A percentile compares a stretch with the other conserved stretches of the same genome.
Evolutionary conservation across 2,329 filamentous ascomycete species (phyloP).

Genomic region (Orbilia quercus): DNA sequence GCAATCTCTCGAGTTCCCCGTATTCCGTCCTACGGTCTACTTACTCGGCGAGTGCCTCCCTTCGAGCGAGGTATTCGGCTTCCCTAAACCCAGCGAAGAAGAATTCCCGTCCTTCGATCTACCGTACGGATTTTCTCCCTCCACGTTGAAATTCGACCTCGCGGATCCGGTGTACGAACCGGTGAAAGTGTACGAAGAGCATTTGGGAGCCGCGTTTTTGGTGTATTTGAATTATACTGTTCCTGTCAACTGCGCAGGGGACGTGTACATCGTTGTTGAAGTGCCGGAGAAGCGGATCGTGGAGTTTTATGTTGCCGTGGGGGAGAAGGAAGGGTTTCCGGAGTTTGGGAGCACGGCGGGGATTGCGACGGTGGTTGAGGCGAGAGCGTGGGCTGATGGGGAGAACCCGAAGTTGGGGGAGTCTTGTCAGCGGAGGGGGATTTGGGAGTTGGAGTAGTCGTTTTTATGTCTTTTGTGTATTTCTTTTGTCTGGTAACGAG

Average conservation of each 20-base stretch:
- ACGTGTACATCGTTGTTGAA: slow-evolving; percentile 50
- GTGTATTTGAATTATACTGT: slow-evolving; percentile 42
- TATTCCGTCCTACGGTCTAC: slow-evolving; percentile 34
- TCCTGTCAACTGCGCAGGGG: slow-evolving; percentile 18
- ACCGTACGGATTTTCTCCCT: background rate
- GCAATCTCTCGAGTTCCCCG: slow-evolving; percentile 32
- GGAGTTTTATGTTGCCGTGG: slow-evolving; percentile 50
- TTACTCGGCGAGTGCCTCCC: slow-evolving; percentile 32
- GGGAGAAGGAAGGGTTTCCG: slow-evolving; percentile 26
- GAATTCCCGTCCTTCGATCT: slow-evolving; percentile 31
- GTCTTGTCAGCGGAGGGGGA: slow-evolving; percentile 27
- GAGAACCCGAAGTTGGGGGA: slow-evolving; percentile 14
- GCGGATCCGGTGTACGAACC: slow-evolving; percentile 22
- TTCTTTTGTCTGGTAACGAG: background rate
- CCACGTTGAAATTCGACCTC: slow-evolving; percentile 29
- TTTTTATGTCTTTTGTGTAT: background rate
- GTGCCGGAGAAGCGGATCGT: slow-evolving; percentile 35
- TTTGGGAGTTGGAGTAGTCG: slow-evolving; percentile 43
- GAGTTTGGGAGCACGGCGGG: slow-evolving; percentile 15
- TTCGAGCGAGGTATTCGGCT: slow-evolving; percentile 12
- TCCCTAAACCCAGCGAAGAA: slow-evolving; percentile 16
- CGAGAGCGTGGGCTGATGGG: slow-evolving; percentile 43
- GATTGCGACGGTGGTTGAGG: slow-evolving; percentile 16
- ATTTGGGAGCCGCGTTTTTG: slow-evolving; percentile 26
- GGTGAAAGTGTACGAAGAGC: slow-evolving; percentile 15